phyloP scores from a whole-genome alignment of 192 early-diverging fungal species.

The Linnemannia hyalina region DNA sequence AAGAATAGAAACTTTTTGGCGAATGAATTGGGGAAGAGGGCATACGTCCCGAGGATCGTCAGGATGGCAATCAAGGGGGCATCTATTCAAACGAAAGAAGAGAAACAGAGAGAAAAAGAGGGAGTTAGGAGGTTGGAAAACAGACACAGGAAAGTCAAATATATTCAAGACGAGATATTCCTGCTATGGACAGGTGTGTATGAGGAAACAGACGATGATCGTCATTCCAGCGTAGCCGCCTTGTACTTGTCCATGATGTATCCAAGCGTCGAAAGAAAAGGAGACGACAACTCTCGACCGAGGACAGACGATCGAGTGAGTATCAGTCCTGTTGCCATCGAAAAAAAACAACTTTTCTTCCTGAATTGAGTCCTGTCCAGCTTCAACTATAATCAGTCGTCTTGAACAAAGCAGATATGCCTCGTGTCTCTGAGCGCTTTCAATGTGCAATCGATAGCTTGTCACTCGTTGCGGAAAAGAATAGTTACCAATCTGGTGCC shows the following conservation, averaged over 20 bases:
- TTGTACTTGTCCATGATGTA: not conserved
- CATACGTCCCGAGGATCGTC: slow-evolving; percentile 29
- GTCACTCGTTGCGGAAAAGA: not conserved
- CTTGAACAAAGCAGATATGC: no score
- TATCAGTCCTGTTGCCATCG: no score
- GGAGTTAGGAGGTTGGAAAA: not conserved
- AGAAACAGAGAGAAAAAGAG: not conserved
- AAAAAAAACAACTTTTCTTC: no score
- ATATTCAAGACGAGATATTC: not conserved
- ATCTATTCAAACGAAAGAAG: slow-evolving; percentile 19
- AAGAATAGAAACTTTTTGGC: slow-evolving; percentile 56
- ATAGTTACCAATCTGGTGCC: slow-evolving; percentile 52
- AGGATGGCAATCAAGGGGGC: slow-evolving; percentile 43
- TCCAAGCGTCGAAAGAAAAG: not conserved
- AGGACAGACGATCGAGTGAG: no score
- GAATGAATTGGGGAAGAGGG: slow-evolving; percentile 35
- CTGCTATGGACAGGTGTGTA: not conserved
- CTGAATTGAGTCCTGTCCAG: not conserved
- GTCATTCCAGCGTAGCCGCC: not conserved
- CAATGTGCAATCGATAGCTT: no score
- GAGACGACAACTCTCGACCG: not conserved
- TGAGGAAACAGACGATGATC: not conserved
- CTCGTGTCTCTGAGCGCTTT: no score
- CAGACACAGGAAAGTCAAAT: not conserved
- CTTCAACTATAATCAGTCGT: no score